phyloP scores from a whole-genome alignment of 164 flowering plant genomes.

The Vitis rotundifolia region DNA sequence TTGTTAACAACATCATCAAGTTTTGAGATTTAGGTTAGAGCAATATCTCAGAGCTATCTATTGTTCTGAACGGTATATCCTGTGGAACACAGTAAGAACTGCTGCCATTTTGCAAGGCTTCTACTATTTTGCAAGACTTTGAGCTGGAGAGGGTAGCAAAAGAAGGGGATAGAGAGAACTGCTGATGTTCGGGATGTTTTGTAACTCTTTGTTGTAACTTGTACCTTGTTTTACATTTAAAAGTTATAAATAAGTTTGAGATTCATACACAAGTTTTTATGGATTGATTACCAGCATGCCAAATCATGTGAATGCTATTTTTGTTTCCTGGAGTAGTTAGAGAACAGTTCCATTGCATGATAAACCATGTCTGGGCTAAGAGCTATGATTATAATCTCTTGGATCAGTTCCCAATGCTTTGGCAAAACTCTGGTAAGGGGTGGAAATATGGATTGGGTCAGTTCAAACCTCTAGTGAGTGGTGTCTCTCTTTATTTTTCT shows the following conservation, averaged over 20 bases:
- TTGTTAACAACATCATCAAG: neutral
- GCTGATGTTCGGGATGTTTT: neutral
- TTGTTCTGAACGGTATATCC: neutral
- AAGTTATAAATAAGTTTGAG: neutral
- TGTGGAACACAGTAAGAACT: neutral
- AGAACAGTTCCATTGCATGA: too few relatives aligned
- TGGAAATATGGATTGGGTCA: too few relatives aligned
- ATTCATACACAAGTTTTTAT: neutral
- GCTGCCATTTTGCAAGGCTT: conserved; percentile 4
- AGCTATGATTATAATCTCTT: too few relatives aligned
- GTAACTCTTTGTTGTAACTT: conserved; percentile 3
- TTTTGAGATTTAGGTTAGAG: neutral
- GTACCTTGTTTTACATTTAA: neutral
- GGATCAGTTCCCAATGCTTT: too few relatives aligned
- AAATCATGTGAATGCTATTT: too few relatives aligned
- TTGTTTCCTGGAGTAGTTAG: too few relatives aligned
- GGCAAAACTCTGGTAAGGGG: too few relatives aligned
- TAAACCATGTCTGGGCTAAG: too few relatives aligned
- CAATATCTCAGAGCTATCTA: neutral
- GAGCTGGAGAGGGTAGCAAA: neutral
- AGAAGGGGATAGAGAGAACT: neutral
- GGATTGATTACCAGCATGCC: too few relatives aligned
- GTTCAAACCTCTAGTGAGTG: too few relatives aligned
- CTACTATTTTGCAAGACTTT: too few relatives aligned
- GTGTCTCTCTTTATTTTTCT: too few relatives aligned